Base-by-base conservation (phyloP, 306 rosid species). In the Inga oerstediana region DNA sequence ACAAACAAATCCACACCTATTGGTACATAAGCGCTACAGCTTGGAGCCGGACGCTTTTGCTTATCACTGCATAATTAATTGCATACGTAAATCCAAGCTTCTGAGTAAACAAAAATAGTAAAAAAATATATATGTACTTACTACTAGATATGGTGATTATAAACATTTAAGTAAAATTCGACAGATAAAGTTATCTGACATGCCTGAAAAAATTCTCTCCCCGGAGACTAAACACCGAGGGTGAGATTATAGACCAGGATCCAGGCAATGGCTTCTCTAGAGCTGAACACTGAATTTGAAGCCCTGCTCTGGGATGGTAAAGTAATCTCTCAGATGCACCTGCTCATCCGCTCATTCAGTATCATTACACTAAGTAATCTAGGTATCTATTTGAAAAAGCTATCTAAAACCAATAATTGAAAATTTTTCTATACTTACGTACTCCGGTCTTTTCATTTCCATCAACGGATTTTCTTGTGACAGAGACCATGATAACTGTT, bases 1-100 rank as follows among this genome's bases (percentile, higher is more conserved):
- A 75, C 68, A 84, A 92, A 95, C 83, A 95, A 82, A 87, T 95
- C 99, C 20, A 90, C 93, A 43, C 99, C 97, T n/a, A 95, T 86
- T 52, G 99, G 99, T 61, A 77, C 76, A 37, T 95, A 95, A n/a
- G 99, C 87, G 64, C 94, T 86, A 74, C 3, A 69, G 12, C 73
- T 79, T 73, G 93, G 80, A 75, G 99, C 99, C 43, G 94, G 90
- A 79, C 78, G 39, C 87, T 95, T 95, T 65, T 84, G 91, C 82
- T 89, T 93, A 85, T 93, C 91, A 52, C 98, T 94, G 87, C 86
- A 88, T 66, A 78, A 64, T 44, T 41, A 41, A 81, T 58, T 41
- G 76, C 75, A 79, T 72, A 74, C 49, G 80, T 64, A 22, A 41
- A 74, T 34, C 71, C 32, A 78, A 54, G 70, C 62, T 54, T 48